phyloP scores from a whole-genome alignment of 495 filamentous ascomycete species.

The Penicillium canescens region DNA sequence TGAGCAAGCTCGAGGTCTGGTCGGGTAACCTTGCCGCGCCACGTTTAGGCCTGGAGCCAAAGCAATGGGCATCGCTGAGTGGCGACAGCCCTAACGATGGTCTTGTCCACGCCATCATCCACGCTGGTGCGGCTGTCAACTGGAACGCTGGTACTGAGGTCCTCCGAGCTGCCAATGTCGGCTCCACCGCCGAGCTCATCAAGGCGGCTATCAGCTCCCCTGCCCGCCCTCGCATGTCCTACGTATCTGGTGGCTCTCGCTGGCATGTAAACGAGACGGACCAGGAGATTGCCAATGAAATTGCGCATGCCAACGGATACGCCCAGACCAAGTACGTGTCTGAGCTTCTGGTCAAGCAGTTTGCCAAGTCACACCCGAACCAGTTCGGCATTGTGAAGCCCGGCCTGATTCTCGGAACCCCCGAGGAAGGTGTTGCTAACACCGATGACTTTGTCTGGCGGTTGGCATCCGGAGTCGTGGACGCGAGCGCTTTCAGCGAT shows the following conservation, averaged over 20 bases:
- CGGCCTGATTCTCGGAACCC: constrained; percentile 32
- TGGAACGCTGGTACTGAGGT: constrained; percentile 37
- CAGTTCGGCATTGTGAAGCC: constrained; percentile 31
- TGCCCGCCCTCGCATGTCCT: constrained; percentile 15
- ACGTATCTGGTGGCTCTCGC: constrained; percentile 27
- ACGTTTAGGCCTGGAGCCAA: constrained; percentile 54
- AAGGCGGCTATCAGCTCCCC: constrained; percentile 8
- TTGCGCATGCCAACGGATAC: constrained; percentile 26
- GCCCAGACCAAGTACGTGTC: constrained; percentile 34
- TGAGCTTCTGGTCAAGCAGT: constrained; percentile 26
- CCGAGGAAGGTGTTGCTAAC: constrained; percentile 26
- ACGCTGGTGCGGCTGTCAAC: constrained; percentile 69
- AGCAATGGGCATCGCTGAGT: constrained; percentile 39
- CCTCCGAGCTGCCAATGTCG: constrained; percentile 41
- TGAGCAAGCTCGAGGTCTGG: constrained; percentile 25
- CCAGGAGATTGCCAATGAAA: constrained; percentile 11
- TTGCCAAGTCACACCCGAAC: constrained; percentile 8
- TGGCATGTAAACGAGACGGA: constrained; percentile 8
- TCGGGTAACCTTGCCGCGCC: constrained; percentile 64
- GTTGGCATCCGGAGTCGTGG: constrained; percentile 17
- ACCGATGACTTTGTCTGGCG: constrained; percentile 38
- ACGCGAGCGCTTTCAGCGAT: constrained; percentile 21
- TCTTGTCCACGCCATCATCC: constrained; percentile 67
- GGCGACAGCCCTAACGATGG: constrained; percentile 44
- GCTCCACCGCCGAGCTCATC: constrained; percentile 40